Conservation (phyloP, 768 basidiomycete genomes). For the Hysterangium stoloniferum region DNA sequence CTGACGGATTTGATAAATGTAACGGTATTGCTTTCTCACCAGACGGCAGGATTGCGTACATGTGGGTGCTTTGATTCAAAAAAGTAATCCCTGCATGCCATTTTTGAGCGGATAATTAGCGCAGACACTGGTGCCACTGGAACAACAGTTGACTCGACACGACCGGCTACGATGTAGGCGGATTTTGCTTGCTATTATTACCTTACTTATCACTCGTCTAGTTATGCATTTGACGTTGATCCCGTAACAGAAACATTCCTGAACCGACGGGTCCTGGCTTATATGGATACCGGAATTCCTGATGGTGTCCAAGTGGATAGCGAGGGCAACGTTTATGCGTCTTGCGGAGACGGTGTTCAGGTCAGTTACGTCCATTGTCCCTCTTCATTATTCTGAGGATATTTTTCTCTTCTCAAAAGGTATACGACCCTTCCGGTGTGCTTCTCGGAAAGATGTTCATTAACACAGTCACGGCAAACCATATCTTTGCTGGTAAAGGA, state of each 20-base stretch:
- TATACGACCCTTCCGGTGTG: slow-evolving; percentile 46
- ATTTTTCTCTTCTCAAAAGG: slow-evolving; percentile 31
- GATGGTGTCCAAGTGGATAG: slow-evolving; percentile 63
- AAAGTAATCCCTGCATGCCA: background rate
- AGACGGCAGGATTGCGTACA: slow-evolving; percentile 57
- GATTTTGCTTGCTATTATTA: no score
- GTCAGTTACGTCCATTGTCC: slow-evolving; percentile 26
- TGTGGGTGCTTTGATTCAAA: slow-evolving; percentile 33
- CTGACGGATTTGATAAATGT: slow-evolving; percentile 63
- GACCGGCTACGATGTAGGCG: slow-evolving; percentile 64
- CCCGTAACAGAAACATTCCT: slow-evolving; percentile 41
- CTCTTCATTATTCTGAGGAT: no score
- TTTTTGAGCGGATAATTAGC: background rate
- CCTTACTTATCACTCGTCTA: slow-evolving; percentile 21
- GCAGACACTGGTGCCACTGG: slow-evolving; percentile 8
- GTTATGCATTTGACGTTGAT: slow-evolving; percentile 66
- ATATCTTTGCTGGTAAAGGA: slow-evolving; percentile 34
- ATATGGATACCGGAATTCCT: slow-evolving; percentile 53
- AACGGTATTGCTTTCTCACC: slow-evolving; percentile 72
- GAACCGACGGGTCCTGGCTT: slow-evolving; percentile 63
- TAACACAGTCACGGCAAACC: slow-evolving; percentile 28
- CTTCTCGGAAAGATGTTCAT: slow-evolving; percentile 62
- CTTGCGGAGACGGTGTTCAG: slow-evolving; percentile 62
- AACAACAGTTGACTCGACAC: slow-evolving; percentile 37
- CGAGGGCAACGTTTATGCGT: slow-evolving; percentile 57